A percentile compares a stretch with the other conserved stretches of the same genome.
phyloP scores from a whole-genome alignment of 1,139 yeast species.

The Meyerozyma sp. region DNA sequence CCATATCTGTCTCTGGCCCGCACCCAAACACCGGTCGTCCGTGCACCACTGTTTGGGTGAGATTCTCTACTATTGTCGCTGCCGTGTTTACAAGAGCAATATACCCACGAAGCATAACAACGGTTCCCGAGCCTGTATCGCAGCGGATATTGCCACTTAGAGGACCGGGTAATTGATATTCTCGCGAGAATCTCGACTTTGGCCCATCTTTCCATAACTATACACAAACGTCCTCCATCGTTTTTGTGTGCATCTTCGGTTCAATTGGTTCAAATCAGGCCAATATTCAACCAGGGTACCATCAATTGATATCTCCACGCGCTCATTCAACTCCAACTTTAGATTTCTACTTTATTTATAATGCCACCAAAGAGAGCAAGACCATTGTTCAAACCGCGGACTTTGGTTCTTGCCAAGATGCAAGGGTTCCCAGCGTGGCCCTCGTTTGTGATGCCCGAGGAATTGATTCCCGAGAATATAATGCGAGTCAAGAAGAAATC shows the following conservation, averaged over 20 bases:
- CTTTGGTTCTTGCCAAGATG: slow-evolving; percentile 43
- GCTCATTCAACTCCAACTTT: neutral
- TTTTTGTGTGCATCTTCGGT: neutral
- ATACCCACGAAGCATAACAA: neutral
- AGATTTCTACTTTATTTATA: neutral
- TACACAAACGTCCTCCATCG: neutral
- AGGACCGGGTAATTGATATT: neutral
- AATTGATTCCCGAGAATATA: slow-evolving; percentile 35
- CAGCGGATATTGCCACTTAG: neutral
- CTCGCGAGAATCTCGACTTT: neutral
- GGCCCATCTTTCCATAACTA: neutral
- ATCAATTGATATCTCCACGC: neutral
- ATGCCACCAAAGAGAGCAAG: slow-evolving; percentile 25
- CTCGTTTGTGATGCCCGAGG: slow-evolving; percentile 40
- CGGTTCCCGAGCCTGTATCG: neutral
- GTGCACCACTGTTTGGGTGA: slow-evolving; percentile 1
- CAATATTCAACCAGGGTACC: neutral
- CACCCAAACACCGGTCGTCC: slow-evolving; percentile 1
- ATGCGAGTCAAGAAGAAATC: slow-evolving; percentile 33
- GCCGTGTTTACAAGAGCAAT: neutral
- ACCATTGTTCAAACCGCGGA: slow-evolving; percentile 24
- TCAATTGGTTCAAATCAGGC: neutral
- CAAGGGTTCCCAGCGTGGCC: slow-evolving; percentile 48
- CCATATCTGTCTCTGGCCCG: too few species aligned
- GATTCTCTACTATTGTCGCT: neutral